Percentiles rank a stretch among this genome's conserved stretches.
Evolutionary conservation across 2,329 filamentous ascomycete species (phyloP).

Genomic region (Paraconiothyrium sp.): DNA sequence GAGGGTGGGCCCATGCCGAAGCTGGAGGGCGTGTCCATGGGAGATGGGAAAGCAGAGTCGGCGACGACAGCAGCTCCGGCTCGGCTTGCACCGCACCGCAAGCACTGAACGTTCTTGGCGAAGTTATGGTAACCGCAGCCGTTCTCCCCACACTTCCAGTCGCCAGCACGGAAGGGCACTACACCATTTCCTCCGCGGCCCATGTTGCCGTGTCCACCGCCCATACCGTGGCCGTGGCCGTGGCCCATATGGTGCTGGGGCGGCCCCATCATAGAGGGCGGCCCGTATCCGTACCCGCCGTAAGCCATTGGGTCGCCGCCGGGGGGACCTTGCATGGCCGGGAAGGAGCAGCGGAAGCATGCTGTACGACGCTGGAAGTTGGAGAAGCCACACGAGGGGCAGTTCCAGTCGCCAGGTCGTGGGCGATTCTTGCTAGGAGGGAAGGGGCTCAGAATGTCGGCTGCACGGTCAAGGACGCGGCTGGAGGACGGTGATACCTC

Average conservation of each 20-base stretch:
- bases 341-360: slow-evolving; percentile 99
- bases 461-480: slow-evolving; percentile 92
- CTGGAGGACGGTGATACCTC: slow-evolving; percentile 98
- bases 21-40: slow-evolving; percentile 84
- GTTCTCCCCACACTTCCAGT: slow-evolving; percentile 99
- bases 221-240: slow-evolving; percentile 50
- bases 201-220: slow-evolving; percentile 26
- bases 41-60: slow-evolving; percentile 88
- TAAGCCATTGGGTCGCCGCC: slow-evolving; percentile 76
- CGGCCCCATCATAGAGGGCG: slow-evolving; percentile 67
- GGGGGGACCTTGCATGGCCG: slow-evolving; percentile 83
- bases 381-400: slow-evolving; percentile 97
- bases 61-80: slow-evolving; percentile 93
- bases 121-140: slow-evolving; percentile 99
- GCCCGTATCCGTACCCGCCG: slow-evolving; percentile 59
- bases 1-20: slow-evolving; percentile 87
- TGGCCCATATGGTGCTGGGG: slow-evolving; percentile 75
- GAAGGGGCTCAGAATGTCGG: slow-evolving; percentile 96
- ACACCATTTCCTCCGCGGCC: slow-evolving; percentile 80
- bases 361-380: slow-evolving; percentile 99
- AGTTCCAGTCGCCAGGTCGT: slow-evolving; percentile 97
- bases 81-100: slow-evolving; percentile 93
- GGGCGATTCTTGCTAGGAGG: slow-evolving; percentile 98
- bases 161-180: slow-evolving; percentile 96
- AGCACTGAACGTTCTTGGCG: slow-evolving; percentile 97